Conservation (phyloP, 2,329 filamentous ascomycete genomes). For the Falciphora oryzae region DNA sequence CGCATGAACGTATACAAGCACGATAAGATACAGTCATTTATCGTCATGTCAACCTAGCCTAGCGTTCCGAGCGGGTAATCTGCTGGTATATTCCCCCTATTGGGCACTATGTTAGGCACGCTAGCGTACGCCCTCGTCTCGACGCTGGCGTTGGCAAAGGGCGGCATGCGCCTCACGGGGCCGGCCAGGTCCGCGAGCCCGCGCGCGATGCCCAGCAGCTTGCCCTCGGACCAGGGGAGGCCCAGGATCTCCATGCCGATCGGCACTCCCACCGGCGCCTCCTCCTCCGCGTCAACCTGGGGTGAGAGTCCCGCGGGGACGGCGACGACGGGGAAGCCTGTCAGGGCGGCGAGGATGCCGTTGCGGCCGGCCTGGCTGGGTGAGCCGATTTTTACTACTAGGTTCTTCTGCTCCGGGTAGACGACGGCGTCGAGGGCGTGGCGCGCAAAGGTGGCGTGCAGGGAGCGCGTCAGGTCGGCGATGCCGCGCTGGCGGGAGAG, state of each 20-base stretch:
- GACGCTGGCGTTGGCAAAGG: slow-evolving; percentile 35
- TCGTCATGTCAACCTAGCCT: not conserved
- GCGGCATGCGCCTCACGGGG: slow-evolving; percentile 17
- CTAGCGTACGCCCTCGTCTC: slow-evolving; percentile 30
- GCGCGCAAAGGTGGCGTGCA: slow-evolving; percentile 43
- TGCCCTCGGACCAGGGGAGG: slow-evolving; percentile 44
- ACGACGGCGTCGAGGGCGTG: slow-evolving; percentile 51
- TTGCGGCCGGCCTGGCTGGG: slow-evolving; percentile 53
- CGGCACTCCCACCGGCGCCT: slow-evolving; percentile 52
- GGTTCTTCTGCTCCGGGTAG: slow-evolving; percentile 60
- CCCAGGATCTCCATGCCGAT: slow-evolving; percentile 62
- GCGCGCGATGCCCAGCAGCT: slow-evolving; percentile 19
- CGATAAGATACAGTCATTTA: too few relatives aligned
- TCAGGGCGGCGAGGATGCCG: slow-evolving; percentile 34
- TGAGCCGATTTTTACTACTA: slow-evolving; percentile 53
- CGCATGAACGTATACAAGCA: too few relatives aligned
- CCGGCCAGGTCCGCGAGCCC: slow-evolving; percentile 13
- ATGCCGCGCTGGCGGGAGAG: slow-evolving; percentile 40
- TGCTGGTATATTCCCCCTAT: slow-evolving; percentile 33
- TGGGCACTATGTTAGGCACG: slow-evolving; percentile 39
- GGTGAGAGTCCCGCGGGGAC: slow-evolving; percentile 52
- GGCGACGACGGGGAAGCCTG: slow-evolving; percentile 35
- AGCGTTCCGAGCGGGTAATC: slow-evolving; percentile 41
- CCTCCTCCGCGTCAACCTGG: slow-evolving; percentile 36
- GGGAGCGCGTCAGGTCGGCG: slow-evolving; percentile 41